phyloP scores from a whole-genome alignment of 108 stramenopile species.

The Cyclotella cryptica region DNA sequence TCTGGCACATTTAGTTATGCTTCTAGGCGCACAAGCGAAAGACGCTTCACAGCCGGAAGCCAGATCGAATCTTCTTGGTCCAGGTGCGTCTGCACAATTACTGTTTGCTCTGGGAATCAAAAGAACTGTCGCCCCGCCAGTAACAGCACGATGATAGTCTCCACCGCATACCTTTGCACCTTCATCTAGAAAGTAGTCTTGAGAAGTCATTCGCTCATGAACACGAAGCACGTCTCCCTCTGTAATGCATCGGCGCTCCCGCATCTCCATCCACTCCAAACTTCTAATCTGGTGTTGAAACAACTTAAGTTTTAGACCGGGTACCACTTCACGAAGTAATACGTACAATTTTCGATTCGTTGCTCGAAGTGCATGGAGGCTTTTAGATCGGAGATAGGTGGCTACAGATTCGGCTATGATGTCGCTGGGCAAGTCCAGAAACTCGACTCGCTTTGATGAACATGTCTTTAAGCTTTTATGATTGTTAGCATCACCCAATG shows the following conservation, averaged over 20 bases:
- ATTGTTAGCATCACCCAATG: too few species aligned
- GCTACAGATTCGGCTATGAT: conserved; percentile 61
- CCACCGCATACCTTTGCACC: conserved; percentile 38
- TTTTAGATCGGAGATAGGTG: conserved; percentile 62
- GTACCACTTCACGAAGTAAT: conserved; percentile 60
- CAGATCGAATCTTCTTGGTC: conserved; percentile 31
- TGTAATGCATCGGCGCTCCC: conserved; percentile 57
- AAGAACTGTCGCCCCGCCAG: conserved; percentile 67
- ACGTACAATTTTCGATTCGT: conserved; percentile 61
- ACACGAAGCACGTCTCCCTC: conserved; percentile 37
- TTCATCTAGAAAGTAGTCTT: conserved; percentile 1
- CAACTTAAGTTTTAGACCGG: conserved; percentile 69
- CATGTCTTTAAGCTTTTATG: background rate
- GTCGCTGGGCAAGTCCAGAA: conserved; percentile 58
- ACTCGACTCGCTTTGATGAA: background rate
- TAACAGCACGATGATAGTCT: conserved; percentile 68
- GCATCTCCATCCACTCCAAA: conserved; percentile 78
- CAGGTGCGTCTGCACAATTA: background rate
- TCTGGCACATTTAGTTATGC: conserved; percentile 32
- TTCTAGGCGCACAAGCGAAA: background rate
- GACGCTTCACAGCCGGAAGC: conserved; percentile 2
- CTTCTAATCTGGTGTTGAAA: conserved; percentile 79
- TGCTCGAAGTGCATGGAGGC: conserved; percentile 60
- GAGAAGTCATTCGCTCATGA: conserved; percentile 3
- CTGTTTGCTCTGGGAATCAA: conserved; percentile 14